Evolutionary conservation across 768 basidiomycete species (phyloP).

Genomic region (Rhizopogon vinicolor): DNA sequence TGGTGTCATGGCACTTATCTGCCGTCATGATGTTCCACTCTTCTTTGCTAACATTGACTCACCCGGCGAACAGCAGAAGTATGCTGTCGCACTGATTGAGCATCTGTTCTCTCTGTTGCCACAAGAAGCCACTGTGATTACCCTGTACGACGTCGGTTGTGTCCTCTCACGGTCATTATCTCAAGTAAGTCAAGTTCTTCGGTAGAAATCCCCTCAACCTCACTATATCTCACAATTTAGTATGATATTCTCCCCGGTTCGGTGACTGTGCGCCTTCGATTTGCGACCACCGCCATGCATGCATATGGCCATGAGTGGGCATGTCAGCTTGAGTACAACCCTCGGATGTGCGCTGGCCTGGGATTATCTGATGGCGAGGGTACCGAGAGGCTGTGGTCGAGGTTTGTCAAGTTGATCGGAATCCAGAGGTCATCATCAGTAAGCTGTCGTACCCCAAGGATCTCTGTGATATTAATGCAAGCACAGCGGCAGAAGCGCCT

Average conservation of each 20-base stretch:
- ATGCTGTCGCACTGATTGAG: constrained; percentile 29
- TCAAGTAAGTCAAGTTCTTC: too few species aligned
- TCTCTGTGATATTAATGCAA: too few species aligned
- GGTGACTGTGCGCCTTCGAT: constrained; percentile 21
- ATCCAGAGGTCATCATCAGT: constrained; percentile 29
- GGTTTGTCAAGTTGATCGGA: constrained; percentile 28
- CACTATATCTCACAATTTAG: constrained; percentile 4
- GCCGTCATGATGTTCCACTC: constrained; percentile 32
- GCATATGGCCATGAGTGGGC: constrained; percentile 35
- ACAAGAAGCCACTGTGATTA: constrained; percentile 14
- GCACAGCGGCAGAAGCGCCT: constrained; percentile 21
- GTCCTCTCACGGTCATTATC: constrained; percentile 17
- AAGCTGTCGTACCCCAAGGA: too few species aligned
- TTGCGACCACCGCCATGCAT: constrained; percentile 34
- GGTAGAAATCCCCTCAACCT: too few species aligned
- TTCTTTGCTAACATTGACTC: constrained; percentile 36
- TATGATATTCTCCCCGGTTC: constrained; percentile 23
- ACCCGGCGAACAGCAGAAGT: constrained; percentile 36
- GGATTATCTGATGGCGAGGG: constrained; percentile 26
- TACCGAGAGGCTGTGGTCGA: constrained; percentile 30
- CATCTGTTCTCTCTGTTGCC: constrained; percentile 28
- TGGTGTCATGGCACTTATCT: constrained; percentile 35
- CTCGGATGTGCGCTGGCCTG: constrained; percentile 20
- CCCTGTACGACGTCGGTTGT: constrained; percentile 33
- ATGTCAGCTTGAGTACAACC: constrained; percentile 31